Evolutionary conservation across 163 green algal genomes (phyloP).

Genomic region (Chloromonas sp.): DNA sequence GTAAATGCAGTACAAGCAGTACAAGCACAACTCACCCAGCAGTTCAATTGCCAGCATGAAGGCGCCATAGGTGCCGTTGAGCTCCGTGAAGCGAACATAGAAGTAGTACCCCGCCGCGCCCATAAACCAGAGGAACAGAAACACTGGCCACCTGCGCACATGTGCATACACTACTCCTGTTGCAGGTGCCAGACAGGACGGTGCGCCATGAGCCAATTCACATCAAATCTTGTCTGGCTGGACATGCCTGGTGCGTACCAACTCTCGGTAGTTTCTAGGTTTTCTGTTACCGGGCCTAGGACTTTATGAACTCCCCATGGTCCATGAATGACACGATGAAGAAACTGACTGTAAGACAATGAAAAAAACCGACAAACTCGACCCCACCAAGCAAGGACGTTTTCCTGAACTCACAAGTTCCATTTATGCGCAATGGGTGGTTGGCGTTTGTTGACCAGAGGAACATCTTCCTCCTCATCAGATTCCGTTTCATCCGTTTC

Average conservation of each 20-base stretch:
- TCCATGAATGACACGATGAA: too few species aligned
- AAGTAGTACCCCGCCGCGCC: conserved; percentile 16
- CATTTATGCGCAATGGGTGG: conserved; percentile 1
- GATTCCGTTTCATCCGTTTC: neutral
- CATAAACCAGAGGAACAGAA: conserved; percentile 18
- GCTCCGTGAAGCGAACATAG: conserved; percentile 14
- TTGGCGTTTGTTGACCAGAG: neutral
- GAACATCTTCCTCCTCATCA: neutral
- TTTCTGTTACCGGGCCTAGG: too few species aligned
- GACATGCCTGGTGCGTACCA: neutral
- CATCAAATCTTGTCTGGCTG: neutral
- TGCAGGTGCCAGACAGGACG: neutral
- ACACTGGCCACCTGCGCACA: conserved; percentile 1
- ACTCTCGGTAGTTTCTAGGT: too few species aligned
- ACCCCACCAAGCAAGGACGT: neutral
- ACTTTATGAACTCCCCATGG: too few species aligned
- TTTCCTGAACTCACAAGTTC: conserved; percentile 10
- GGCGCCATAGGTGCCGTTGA: conserved; percentile 32
- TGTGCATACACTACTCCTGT: neutral
- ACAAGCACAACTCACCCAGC: conserved; percentile 21
- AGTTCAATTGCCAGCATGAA: conserved; percentile 59
- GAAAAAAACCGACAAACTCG: neutral
- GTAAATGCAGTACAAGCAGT: too few species aligned
- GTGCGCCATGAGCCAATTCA: neutral
- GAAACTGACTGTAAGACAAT: too few species aligned